Conservation (phyloP, 768 basidiomycete genomes). For the Sarcodon aspratus region DNA sequence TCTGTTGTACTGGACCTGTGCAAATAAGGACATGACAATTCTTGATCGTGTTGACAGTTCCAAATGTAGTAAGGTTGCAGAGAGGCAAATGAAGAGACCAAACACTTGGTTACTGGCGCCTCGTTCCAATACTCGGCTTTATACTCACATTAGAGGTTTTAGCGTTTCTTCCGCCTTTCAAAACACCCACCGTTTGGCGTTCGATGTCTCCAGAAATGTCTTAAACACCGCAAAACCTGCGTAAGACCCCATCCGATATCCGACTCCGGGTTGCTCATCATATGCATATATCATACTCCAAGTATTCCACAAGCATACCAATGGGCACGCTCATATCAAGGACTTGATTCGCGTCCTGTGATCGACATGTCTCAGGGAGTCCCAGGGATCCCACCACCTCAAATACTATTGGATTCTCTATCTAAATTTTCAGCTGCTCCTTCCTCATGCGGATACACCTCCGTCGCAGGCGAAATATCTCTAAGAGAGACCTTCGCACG, state of each 20-base stretch:
- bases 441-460: constrained; percentile 40
- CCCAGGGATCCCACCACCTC: constrained; percentile 55
- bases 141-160: too few relatives aligned
- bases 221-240: background rate
- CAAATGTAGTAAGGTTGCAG: too few relatives aligned
- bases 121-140: too few relatives aligned
- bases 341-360: constrained; percentile 27
- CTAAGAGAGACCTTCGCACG: constrained; percentile 40
- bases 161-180: too few relatives aligned
- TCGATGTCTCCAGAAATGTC: background rate
- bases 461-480: constrained; percentile 43
- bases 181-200: too few relatives aligned
- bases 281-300: background rate
- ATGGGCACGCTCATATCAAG: constrained; percentile 41
- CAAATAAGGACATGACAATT: too few relatives aligned
- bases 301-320: constrained; percentile 49
- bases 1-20: too few relatives aligned
- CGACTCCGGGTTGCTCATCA: background rate
- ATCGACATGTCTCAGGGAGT: constrained; percentile 73
- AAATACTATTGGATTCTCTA: constrained; percentile 36
- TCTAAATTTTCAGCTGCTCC: constrained; percentile 30
- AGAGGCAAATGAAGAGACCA: too few relatives aligned
- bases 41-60: too few relatives aligned
- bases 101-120: too few relatives aligned
- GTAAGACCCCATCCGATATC: background rate